Evolutionary conservation across 768 basidiomycete genomes (phyloP).

Genomic region (Strobilomyces confusus): DNA sequence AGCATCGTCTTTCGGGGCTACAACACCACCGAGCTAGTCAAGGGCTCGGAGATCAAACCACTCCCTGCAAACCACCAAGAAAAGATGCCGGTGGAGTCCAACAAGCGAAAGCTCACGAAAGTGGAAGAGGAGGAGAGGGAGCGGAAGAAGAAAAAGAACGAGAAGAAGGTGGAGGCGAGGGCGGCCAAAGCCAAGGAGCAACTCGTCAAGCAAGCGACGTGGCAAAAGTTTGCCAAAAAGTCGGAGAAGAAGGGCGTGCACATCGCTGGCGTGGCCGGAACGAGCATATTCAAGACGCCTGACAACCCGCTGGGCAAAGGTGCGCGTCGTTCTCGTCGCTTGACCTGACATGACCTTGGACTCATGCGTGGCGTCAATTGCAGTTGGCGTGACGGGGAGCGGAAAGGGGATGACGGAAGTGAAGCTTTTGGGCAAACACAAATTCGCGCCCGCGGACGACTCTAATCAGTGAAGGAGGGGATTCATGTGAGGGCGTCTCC

Average conservation of each 20-base stretch:
- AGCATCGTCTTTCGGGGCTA: constrained; percentile 90
- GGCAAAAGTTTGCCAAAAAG: constrained; percentile 97
- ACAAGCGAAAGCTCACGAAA: constrained; percentile 76
- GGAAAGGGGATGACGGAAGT: constrained; percentile 87
- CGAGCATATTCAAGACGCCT: constrained; percentile 92
- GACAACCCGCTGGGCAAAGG: constrained; percentile 87
- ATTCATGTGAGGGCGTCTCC: constrained; percentile 6
- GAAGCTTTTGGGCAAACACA: constrained; percentile 66
- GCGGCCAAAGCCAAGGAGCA: constrained; percentile 90
- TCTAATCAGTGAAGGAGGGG: constrained; percentile 27
- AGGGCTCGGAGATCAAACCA: constrained; percentile 64
- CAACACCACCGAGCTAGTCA: constrained; percentile 85
- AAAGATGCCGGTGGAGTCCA: constrained; percentile 36
- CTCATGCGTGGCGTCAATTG: constrained; percentile 15
- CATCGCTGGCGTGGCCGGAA: constrained; percentile 84
- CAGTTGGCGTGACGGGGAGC: constrained; percentile 89
- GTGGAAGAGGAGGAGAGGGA: constrained; percentile 87
- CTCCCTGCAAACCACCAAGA: constrained; percentile 57
- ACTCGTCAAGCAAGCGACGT: constrained; percentile 73
- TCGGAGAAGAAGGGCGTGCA: constrained; percentile 88
- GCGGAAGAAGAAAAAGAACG: constrained; percentile 90
- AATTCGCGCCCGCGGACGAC: constrained; percentile 56
- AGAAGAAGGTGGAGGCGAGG: constrained; percentile 82
- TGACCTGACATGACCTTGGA: not conserved
- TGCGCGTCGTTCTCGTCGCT: constrained; percentile 35